phyloP scores from a whole-genome alignment of 495 filamentous ascomycete genomes.

The Xylaria venustula region DNA sequence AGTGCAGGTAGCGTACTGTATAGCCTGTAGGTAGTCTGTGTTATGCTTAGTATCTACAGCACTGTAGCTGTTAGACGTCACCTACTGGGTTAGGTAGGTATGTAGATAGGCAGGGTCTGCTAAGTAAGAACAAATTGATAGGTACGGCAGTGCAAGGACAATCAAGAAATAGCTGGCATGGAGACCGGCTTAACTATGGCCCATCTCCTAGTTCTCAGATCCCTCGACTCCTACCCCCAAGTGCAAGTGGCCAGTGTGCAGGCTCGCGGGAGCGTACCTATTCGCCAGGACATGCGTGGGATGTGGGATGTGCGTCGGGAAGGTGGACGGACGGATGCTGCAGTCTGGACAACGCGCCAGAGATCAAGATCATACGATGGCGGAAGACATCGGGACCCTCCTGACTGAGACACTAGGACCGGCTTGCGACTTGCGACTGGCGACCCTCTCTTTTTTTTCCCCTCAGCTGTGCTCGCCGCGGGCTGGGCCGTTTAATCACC shows the following conservation, averaged over 20 bases:
- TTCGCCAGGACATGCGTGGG: not conserved
- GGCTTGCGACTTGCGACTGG: constrained; percentile 9
- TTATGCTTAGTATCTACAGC: no score
- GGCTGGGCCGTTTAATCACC: not conserved
- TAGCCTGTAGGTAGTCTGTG: no score
- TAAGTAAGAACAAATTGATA: not conserved
- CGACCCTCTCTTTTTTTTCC: no score
- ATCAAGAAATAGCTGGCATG: not conserved
- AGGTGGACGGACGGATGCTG: constrained; percentile 1
- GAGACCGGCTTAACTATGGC: not conserved
- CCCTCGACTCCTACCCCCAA: no score
- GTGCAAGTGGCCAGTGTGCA: no score
- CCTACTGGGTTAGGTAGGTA: not conserved
- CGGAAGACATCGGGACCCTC: constrained; percentile 23
- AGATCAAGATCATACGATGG: constrained; percentile 21
- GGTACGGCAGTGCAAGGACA: not conserved
- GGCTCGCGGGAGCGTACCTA: not conserved
- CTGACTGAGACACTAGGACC: constrained; percentile 10
- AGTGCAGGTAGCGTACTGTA: no score
- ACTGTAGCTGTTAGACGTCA: no score
- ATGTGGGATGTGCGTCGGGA: constrained; percentile 1
- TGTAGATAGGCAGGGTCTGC: not conserved
- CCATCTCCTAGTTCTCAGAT: not conserved
- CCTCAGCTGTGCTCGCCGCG: not conserved
- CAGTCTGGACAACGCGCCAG: constrained; percentile 6